Evolutionary conservation across 2,329 filamentous ascomycete genomes (phyloP).

Genomic region (Xylariaceae sp.): DNA sequence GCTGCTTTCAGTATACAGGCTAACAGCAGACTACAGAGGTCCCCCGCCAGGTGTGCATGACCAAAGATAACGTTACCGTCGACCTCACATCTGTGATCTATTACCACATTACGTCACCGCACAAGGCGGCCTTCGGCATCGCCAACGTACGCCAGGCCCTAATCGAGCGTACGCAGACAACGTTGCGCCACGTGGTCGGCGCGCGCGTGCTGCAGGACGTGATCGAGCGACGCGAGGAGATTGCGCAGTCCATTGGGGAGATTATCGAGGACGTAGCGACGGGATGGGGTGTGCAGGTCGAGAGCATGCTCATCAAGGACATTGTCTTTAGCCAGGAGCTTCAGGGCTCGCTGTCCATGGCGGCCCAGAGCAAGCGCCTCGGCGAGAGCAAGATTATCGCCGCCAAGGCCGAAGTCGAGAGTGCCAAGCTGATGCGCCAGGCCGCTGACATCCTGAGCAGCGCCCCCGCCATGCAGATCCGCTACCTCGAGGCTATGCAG

Average conservation of each 20-base stretch:
- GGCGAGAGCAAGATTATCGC: constrained; percentile 98
- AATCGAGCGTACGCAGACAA: constrained; percentile 96
- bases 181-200: constrained; percentile 91
- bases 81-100: constrained; percentile 96
- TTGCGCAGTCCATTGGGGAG: constrained; percentile 90
- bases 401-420: constrained; percentile 93
- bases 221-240: constrained; percentile 95
- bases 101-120: constrained; percentile 92
- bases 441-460: constrained; percentile 90
- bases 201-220: constrained; percentile 95
- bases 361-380: constrained; percentile 95
- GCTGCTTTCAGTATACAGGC: too few species aligned
- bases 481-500: constrained; percentile 98
- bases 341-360: constrained; percentile 96
- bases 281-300: constrained; percentile 93
- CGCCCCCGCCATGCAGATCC: constrained; percentile 96
- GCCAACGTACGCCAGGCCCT: constrained; percentile 93
- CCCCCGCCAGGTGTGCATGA: constrained; percentile 96
- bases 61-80: constrained; percentile 96
- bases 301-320: constrained; percentile 99
- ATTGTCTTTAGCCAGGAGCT: constrained; percentile 95
- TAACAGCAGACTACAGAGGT: constrained; percentile 54
- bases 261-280: constrained; percentile 95
- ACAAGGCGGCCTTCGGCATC: constrained; percentile 97
- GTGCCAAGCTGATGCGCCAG: constrained; percentile 87